Evolutionary conservation across 352 stramenopile genomes (phyloP).

Genomic region (Phytopythium aichiense): DNA sequence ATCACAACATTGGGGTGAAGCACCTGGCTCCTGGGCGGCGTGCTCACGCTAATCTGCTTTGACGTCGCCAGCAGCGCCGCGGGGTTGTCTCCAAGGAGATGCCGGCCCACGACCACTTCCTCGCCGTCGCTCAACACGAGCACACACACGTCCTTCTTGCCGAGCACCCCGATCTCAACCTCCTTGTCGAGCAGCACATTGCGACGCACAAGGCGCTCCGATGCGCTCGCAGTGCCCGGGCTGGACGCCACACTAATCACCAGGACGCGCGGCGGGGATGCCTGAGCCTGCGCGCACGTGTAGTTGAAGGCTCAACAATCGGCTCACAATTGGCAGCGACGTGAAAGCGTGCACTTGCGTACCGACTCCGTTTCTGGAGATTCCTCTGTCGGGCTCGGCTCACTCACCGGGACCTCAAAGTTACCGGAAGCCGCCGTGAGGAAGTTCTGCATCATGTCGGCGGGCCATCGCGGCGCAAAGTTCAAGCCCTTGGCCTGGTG

Average conservation of each 20-base stretch:
- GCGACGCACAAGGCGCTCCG: slow-evolving; percentile 60
- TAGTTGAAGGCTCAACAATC: neutral
- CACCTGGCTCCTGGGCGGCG: slow-evolving; percentile 37
- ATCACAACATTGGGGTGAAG: slow-evolving; percentile 53
- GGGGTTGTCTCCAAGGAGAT: slow-evolving; percentile 40
- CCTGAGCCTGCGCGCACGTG: neutral
- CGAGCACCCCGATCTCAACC: slow-evolving; percentile 45
- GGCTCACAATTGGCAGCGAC: neutral
- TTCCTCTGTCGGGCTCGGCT: slow-evolving; percentile 21
- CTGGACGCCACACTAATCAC: slow-evolving; percentile 55
- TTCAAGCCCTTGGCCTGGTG: slow-evolving; percentile 62
- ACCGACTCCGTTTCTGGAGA: slow-evolving; percentile 14
- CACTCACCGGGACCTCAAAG: slow-evolving; percentile 24
- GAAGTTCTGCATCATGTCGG: slow-evolving; percentile 73
- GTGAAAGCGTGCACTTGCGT: neutral
- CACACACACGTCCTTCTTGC: slow-evolving; percentile 57
- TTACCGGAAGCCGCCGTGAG: slow-evolving; percentile 56
- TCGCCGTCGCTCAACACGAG: slow-evolving; percentile 71
- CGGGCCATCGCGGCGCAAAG: slow-evolving; percentile 60
- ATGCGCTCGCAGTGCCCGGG: slow-evolving; percentile 16
- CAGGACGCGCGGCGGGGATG: slow-evolving; percentile 34
- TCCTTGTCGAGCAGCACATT: slow-evolving; percentile 52
- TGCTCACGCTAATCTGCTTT: slow-evolving; percentile 59
- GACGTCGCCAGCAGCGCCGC: slow-evolving; percentile 29
- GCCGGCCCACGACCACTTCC: slow-evolving; percentile 55